Base-by-base conservation (phyloP, 371 early-diverging fungal species). In the Sporodiniella umbellata region DNA sequence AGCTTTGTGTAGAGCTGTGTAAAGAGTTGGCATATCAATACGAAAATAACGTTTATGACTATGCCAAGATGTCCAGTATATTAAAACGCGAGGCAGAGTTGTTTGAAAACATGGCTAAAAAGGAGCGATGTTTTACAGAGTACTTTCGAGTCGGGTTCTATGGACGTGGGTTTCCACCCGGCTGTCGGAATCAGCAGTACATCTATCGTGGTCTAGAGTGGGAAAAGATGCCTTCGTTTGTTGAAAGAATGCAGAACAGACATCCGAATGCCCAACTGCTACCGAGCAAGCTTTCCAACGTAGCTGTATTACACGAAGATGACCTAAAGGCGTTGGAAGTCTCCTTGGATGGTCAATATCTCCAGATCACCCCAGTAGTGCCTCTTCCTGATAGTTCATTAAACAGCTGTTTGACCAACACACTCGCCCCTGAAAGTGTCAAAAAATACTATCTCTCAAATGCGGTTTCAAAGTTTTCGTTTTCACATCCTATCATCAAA, bases 101-200 rank as follows among this genome's bases (percentile, higher is more conserved):
- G 35, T 68, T 70, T 21, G 75, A 83, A 8, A 70, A 69, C 33
- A 83, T 91, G 49, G 63, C 74, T 14, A 75, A 67, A 31, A 79
- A 83, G 51, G 83, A 84, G 24, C 73, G 87, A 8, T 87, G 78
- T 46, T 84, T 71, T 51, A 77, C 81, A 2, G 82, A 80, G 30
- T 92, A 88, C 65, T 92, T 83, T 63, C 77, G 89, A 4, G 92
- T 92, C 12, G 86, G 78, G 0, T 90, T 86, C 55, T 88, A 84
- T 60, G 92, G 92, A 5, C 61, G 68, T 25, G 86, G 83, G 0
- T 89, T 83, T 37, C 75, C 80, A 7, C 57, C 69, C 0, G 64
- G 74, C 45, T 56, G 85, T 18, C 78, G 85, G 11, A 80, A 80
- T 45, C 74, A 80, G 25, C 86, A 88, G 51, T 88, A 86, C 48